Evolutionary conservation across 2,329 filamentous ascomycete genomes (phyloP).

Genomic region (Epichloe coenophiala): DNA sequence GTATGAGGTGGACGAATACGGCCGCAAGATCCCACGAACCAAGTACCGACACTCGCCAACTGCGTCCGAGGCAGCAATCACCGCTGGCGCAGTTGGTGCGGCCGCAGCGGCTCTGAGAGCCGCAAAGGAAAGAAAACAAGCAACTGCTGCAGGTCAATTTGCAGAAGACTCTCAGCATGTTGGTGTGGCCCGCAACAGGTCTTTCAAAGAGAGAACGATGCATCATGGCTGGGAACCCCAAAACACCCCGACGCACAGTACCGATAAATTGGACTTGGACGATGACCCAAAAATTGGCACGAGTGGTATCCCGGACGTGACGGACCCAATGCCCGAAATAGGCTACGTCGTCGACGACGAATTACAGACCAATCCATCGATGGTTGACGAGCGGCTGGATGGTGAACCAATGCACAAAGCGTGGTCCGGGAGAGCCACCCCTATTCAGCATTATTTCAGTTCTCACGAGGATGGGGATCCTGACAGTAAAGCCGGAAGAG

Average conservation of each 20-base stretch:
- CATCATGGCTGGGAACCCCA: slow-evolving; percentile 37
- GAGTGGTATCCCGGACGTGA: slow-evolving; percentile 53
- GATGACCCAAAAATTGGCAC: slow-evolving; percentile 47
- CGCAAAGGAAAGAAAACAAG: slow-evolving; percentile 32
- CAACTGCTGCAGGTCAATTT: slow-evolving; percentile 18
- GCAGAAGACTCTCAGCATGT: slow-evolving; percentile 30
- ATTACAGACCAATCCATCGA: slow-evolving; percentile 71
- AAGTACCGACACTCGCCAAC: slow-evolving; percentile 38
- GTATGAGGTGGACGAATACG: slow-evolving; percentile 45
- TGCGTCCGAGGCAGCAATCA: slow-evolving; percentile 43
- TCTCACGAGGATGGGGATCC: slow-evolving; percentile 19
- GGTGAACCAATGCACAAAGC: slow-evolving; percentile 29
- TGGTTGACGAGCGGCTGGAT: slow-evolving; percentile 61
- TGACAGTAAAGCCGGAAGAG: slow-evolving; percentile 7
- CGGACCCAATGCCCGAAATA: slow-evolving; percentile 65
- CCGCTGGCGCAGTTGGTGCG: slow-evolving; percentile 39
- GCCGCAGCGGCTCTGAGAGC: slow-evolving; percentile 38
- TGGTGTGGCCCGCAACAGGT: slow-evolving; percentile 46
- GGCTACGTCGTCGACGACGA: slow-evolving; percentile 53
- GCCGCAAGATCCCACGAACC: slow-evolving; percentile 36
- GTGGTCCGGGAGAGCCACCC: slow-evolving; percentile 44
- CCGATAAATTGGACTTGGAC: slow-evolving; percentile 42
- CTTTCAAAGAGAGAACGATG: slow-evolving; percentile 52
- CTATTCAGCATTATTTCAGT: slow-evolving; percentile 21
- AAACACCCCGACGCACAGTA: slow-evolving; percentile 43